Base-by-base conservation (phyloP, 768 basidiomycete genomes). In the Lentinula aciculospora region DNA sequence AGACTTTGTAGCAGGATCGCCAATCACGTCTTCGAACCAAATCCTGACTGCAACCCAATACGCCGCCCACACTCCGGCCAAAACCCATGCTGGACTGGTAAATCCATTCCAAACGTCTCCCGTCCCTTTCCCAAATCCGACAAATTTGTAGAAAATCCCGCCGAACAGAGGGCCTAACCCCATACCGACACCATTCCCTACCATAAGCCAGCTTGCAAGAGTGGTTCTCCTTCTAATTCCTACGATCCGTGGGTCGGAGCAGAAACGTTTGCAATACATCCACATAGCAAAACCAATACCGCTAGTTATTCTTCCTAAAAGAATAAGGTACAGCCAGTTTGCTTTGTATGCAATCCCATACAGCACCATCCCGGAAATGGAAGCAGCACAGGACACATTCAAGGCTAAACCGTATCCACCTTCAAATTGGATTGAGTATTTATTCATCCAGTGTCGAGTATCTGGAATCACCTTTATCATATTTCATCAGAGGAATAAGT, bases 241-340 rank as follows among this genome's bases (percentile, higher is more conserved):
- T 17, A 89, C 82, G 55, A 88, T 77, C n/a, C 81, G 80, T 3
- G 82, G 79, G 66, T 88, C 87, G n/a, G 75, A 79, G 66, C 86
- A 88, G 65, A 84, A 88, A 13, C 83, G 77, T 63, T 86, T 88
- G 62, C 69, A 72, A 68, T 86, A 88, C 84, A 89, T 81, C 73
- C 81, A 85, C 27, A 78, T 73, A 3, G 82, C 78, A 65, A 85
- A 86, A 5, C 78, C 78, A 37, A 86, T 63, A 1, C 86, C 86
- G 34, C 73, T 76, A 29, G 87, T 79, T 53, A 84, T 81, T n/a
- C 87, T 83, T 4, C 84, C 85, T 32, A 88, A 75, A 60, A 89
- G 81, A 62, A 88, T 86, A 61, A 88, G 74, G 66, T 88, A 88
- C 10, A 88, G 78, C 66, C 74, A 83, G 64, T 81, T 72, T 29